Evolutionary conservation across 2,329 filamentous ascomycete genomes (phyloP).

Genomic region (Seiridium cupressi): DNA sequence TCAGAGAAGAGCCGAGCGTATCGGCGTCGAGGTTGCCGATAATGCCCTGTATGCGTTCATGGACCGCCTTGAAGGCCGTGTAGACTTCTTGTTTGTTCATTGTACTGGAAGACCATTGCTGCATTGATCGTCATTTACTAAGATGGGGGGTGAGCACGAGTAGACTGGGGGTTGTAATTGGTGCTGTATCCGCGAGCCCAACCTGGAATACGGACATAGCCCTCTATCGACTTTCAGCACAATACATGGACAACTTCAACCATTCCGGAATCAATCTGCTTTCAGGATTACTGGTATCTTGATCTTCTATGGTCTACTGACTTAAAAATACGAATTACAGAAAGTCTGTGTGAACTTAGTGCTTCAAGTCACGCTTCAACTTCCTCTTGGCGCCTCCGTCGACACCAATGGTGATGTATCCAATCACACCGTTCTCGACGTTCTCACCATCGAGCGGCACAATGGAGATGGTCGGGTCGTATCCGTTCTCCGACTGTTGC

Average conservation of each 20-base stretch:
- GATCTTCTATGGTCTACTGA: too few relatives aligned
- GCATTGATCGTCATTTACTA: neutral
- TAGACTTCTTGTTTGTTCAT: neutral
- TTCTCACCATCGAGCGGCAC: conserved; percentile 31
- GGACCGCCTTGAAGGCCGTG: neutral
- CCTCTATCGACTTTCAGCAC: too few relatives aligned
- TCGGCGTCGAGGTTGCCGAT: neutral
- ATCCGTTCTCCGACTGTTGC: conserved; percentile 20
- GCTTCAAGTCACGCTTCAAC: conserved; percentile 1
- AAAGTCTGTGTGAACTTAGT: neutral
- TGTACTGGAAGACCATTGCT: neutral
- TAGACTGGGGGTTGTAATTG: neutral
- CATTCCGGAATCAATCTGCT: too few relatives aligned
- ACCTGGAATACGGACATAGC: too few relatives aligned
- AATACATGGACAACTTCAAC: too few relatives aligned
- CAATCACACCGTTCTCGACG: conserved; percentile 31
- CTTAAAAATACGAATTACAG: too few relatives aligned
- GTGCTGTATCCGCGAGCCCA: neutral
- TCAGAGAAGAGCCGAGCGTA: neutral
- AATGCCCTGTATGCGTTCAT: neutral
- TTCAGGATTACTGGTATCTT: too few relatives aligned
- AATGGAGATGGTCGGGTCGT: conserved; percentile 27
- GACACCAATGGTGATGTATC: conserved; percentile 34
- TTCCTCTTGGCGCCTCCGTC: conserved; percentile 17
- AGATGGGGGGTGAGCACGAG: neutral